Conservation (phyloP, 345 rosid species). For the Nasturtium officinale region DNA sequence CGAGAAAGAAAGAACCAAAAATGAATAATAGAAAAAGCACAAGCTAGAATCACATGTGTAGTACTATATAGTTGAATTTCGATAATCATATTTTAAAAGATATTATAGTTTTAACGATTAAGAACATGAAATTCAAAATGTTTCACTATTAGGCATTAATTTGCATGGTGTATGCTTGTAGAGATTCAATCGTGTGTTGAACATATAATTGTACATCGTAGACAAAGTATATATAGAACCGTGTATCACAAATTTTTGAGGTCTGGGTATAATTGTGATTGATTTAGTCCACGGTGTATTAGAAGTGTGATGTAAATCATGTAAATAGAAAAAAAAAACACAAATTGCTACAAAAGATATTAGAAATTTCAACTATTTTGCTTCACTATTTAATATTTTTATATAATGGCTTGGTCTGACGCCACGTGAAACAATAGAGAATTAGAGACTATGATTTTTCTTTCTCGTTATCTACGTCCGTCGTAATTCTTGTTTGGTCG, state of each 20-base stretch:
- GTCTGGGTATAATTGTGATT: neutral
- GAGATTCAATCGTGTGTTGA: too few relatives aligned
- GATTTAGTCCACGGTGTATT: neutral
- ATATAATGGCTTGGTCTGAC: neutral
- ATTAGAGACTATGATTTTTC: neutral
- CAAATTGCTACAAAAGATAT: neutral
- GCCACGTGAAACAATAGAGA: neutral
- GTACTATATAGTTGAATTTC: neutral
- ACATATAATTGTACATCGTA: neutral
- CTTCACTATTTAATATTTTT: neutral
- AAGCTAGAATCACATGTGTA: conserved; percentile 1
- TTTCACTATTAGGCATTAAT: too few relatives aligned
- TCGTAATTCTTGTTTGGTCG: neutral
- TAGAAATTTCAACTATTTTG: neutral
- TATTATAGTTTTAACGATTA: too few relatives aligned
- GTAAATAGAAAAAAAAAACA: too few relatives aligned
- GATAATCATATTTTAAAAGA: neutral
- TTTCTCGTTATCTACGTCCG: neutral
- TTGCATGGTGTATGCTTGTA: too few relatives aligned
- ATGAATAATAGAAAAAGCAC: neutral
- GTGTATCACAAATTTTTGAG: neutral
- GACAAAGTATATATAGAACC: neutral
- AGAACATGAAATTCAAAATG: too few relatives aligned
- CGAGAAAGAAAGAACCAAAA: neutral
- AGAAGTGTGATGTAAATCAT: neutral